Evolutionary conservation across 2,329 filamentous ascomycete genomes (phyloP).

Genomic region (Fusarium verrucosum): DNA sequence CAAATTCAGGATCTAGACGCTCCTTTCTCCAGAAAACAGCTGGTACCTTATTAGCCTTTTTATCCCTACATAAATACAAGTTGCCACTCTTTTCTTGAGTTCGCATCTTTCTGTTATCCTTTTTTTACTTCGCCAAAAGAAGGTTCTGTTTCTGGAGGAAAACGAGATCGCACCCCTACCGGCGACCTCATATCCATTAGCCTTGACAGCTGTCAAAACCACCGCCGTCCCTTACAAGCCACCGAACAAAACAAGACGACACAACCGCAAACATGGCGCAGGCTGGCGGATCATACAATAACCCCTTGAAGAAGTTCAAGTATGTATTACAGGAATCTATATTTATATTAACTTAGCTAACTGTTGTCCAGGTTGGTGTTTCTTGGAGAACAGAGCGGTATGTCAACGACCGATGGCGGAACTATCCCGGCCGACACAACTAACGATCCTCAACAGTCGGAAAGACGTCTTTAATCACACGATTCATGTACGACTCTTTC

Average conservation of each 20-base stretch:
- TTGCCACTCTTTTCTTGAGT: conserved; percentile 31
- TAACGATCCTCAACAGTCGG: conserved; percentile 71
- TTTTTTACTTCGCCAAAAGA: not conserved
- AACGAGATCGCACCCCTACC: conserved; percentile 8
- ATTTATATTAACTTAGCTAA: conserved; percentile 37
- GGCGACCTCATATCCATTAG: conserved; percentile 23
- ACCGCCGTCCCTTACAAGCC: conserved; percentile 22
- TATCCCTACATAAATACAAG: conserved; percentile 29
- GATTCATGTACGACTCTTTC: conserved; percentile 99
- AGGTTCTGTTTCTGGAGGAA: conserved; percentile 5
- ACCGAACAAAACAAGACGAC: conserved; percentile 31
- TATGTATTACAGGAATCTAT: conserved; percentile 53
- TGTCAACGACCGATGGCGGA: conserved; percentile 47
- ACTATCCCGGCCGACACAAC: conserved; percentile 31
- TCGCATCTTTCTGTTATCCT: conserved; percentile 15
- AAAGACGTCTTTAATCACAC: conserved; percentile 97
- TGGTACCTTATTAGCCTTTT: conserved; percentile 30
- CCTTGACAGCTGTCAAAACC: conserved; percentile 42
- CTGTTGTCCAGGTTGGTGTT: conserved; percentile 80
- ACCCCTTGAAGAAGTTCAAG: conserved; percentile 99
- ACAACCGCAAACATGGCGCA: conserved; percentile 75
- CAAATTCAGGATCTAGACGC: conserved; percentile 40
- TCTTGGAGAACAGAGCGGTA: conserved; percentile 98
- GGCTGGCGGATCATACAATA: conserved; percentile 88
- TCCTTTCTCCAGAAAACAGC: conserved; percentile 42